Conservation (phyloP, 352 stramenopile species). For the Phytophthora ramorum region DNA sequence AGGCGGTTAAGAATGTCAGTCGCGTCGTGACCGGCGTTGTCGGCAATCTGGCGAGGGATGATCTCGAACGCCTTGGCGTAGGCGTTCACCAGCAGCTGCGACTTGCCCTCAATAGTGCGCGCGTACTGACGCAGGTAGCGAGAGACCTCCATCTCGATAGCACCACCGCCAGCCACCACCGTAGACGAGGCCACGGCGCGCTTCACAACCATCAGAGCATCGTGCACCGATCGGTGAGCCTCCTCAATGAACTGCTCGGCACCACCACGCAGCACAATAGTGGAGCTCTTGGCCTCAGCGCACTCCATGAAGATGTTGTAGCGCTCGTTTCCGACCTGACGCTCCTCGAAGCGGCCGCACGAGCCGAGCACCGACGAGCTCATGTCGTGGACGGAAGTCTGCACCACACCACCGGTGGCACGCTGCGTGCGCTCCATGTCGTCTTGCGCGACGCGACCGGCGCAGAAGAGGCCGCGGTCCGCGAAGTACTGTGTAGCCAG, state of each 20-base stretch:
- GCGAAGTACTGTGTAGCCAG: conserved; percentile 99
- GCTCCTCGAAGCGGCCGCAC: conserved; percentile 97
- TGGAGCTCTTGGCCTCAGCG: conserved; percentile 94
- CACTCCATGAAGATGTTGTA: conserved; percentile 99
- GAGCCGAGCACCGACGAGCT: conserved; percentile 91
- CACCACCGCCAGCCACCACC: conserved; percentile 93
- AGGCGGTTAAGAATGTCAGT: conserved; percentile 98
- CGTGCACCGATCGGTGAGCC: conserved; percentile 97
- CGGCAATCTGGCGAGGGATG: conserved; percentile 97
- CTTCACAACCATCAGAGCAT: conserved; percentile 99
- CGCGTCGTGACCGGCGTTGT: conserved; percentile 99
- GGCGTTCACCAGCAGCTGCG: conserved; percentile 96
- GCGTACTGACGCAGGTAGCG: conserved; percentile 92
- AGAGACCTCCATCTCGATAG: conserved; percentile 95
- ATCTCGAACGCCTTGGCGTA: conserved; percentile 98
- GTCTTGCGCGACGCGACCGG: conserved; percentile 95
- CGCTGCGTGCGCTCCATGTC: conserved; percentile 97
- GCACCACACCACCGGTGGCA: conserved; percentile 95
- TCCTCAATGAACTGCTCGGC: conserved; percentile 99
- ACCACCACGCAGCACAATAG: conserved; percentile 97
- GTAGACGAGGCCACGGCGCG: conserved; percentile 91
- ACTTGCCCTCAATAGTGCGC: conserved; percentile 97
- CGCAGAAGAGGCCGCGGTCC: conserved; percentile 98
- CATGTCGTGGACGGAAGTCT: conserved; percentile 95
- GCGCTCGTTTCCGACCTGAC: conserved; percentile 96